These are phyloP conservation scores for Nectriaceae sp. DNA, from an alignment of 2,329 filamentous ascomycete genomes.

Conservation along the genomic window DNA sequence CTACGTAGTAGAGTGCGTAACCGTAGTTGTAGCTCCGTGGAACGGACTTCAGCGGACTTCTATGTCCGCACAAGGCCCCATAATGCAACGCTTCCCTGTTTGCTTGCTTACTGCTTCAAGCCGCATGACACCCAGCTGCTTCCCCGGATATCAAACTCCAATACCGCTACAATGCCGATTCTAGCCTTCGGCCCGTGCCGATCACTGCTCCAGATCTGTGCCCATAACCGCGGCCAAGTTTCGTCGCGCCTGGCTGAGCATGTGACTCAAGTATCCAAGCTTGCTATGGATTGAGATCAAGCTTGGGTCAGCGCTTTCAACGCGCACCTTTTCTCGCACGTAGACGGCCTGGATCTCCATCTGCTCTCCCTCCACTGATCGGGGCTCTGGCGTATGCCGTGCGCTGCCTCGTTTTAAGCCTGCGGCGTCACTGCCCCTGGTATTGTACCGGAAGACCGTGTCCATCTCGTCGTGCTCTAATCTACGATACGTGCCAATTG, in stretches of 20 bases:
- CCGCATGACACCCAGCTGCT: no score
- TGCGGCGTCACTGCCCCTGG: conserved; percentile 31
- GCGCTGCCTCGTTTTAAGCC: conserved; percentile 26
- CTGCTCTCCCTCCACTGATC: conserved; percentile 18
- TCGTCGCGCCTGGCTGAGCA: conserved; percentile 66
- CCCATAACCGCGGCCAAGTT: conserved; percentile 81
- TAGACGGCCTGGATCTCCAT: conserved; percentile 62
- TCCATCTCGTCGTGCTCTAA: conserved; percentile 81
- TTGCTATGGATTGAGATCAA: conserved; percentile 83
- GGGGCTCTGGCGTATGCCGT: conserved; percentile 26
- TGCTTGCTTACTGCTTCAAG: no score
- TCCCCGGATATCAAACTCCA: conserved; percentile 27
- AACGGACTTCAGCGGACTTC: no score
- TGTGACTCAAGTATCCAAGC: conserved; percentile 74
- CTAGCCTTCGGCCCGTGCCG: conserved; percentile 7
- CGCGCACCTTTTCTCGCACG: conserved; percentile 85
- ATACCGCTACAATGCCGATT: conserved; percentile 20
- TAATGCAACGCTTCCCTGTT: no score
- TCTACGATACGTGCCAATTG: conserved; percentile 64
- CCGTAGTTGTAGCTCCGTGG: no score
- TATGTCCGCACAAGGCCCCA: no score
- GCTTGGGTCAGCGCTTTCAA: conserved; percentile 88
- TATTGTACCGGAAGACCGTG: conserved; percentile 66
- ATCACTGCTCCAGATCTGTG: conserved; percentile 37
- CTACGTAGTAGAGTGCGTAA: no score